Evolutionary conservation across 371 early-diverging fungal genomes (phyloP).

Genomic region (Lichtheimia ramosa): DNA sequence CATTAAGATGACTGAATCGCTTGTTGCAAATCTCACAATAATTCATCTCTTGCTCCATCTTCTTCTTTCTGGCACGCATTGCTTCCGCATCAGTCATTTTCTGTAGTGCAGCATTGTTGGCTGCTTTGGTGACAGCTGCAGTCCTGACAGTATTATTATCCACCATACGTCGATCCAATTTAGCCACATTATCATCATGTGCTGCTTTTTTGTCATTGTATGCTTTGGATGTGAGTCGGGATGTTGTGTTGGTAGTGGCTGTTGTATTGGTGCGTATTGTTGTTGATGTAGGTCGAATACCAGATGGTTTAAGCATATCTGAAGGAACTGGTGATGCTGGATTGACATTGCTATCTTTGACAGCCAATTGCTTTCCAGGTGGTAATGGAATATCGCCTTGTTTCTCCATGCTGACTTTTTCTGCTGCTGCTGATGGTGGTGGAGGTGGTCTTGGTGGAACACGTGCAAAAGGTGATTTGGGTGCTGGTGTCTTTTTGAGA

Average conservation of each 20-base stretch:
- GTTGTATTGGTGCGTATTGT: constrained; percentile 6
- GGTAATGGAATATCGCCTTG: not conserved
- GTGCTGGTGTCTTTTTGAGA: constrained; percentile 18
- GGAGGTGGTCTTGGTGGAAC: not conserved
- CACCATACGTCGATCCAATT: constrained; percentile 32
- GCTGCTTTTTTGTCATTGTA: constrained; percentile 14
- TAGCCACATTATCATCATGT: constrained; percentile 29
- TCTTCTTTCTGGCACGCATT: constrained; percentile 3
- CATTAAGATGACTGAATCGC: constrained; percentile 21
- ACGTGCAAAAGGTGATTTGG: constrained; percentile 27
- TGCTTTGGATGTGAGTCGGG: constrained; percentile 8
- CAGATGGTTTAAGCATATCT: not conserved
- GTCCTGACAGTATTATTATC: constrained; percentile 18
- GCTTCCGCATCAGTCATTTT: constrained; percentile 5
- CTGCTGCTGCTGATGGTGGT: not conserved
- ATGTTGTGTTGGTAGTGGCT: constrained; percentile 9
- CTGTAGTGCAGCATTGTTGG: constrained; percentile 10
- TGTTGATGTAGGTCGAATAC: not conserved
- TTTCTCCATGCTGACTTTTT: constrained; percentile 2
- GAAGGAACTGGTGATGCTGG: not conserved
- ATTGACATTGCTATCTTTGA: not conserved
- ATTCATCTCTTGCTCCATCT: constrained; percentile 18
- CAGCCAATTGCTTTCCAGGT: not conserved
- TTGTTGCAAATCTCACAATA: constrained; percentile 46
- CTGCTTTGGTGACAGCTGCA: constrained; percentile 1